These are phyloP conservation scores for Macrolepiota fuliginosa DNA, from an alignment of 768 basidiomycete genomes.

Conservation along the genomic window DNA sequence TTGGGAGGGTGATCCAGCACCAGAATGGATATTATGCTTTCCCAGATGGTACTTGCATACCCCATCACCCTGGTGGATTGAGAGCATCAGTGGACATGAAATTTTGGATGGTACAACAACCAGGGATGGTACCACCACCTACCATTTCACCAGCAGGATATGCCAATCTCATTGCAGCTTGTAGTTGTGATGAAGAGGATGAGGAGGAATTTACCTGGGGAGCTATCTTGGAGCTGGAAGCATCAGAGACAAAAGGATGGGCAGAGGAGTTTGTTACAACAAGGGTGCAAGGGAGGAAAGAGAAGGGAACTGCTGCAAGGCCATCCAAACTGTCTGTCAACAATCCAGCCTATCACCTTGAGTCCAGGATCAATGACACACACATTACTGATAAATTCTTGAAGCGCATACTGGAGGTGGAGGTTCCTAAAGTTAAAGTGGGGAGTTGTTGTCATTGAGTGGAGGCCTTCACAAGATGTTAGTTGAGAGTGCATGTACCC, in stretches of 20 bases:
- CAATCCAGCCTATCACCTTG: conserved; percentile 8
- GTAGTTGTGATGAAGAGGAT: no score
- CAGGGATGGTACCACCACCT: no score
- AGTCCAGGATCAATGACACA: conserved; percentile 13
- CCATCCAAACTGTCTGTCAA: background rate
- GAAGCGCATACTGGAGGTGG: background rate
- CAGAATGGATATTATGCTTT: no score
- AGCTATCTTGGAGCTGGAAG: conserved; percentile 2
- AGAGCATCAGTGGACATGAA: no score
- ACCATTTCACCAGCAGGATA: no score
- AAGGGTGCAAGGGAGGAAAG: background rate
- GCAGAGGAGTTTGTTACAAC: conserved; percentile 5
- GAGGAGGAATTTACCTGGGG: conserved; percentile 3
- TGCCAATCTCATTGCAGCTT: no score
- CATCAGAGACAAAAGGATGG: background rate
- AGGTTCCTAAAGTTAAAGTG: conserved; percentile 10
- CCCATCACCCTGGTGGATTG: no score
- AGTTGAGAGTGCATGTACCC: conserved; percentile 4
- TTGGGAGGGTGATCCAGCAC: no score
- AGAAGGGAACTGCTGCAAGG: background rate
- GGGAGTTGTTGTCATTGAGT: conserved; percentile 17
- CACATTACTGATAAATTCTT: background rate
- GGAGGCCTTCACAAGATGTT: conserved; percentile 12
- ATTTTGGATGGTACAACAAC: no score
- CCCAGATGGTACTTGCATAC: no score